Conservation (phyloP, 192 early-diverging fungal genomes). For the Rhizophlyctis rosea region DNA sequence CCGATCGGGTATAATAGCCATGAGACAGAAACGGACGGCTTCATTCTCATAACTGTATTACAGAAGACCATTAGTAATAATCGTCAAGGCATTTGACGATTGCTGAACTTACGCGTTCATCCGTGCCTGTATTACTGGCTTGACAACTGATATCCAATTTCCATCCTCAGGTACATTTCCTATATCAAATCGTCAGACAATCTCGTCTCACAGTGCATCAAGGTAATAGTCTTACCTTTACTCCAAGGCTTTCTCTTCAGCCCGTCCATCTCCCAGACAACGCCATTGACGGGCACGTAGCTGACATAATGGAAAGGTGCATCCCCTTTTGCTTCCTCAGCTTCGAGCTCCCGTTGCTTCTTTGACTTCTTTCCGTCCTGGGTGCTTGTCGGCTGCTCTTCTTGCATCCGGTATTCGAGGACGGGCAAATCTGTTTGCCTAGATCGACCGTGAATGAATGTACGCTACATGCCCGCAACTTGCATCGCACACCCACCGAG, state of each 20-base stretch:
- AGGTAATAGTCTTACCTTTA: too few relatives aligned
- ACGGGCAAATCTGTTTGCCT: conserved; percentile 19
- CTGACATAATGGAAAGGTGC: conserved; percentile 24
- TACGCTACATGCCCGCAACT: too few relatives aligned
- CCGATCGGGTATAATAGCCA: conserved; percentile 18
- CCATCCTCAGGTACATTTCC: neutral
- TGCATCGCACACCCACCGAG: too few relatives aligned
- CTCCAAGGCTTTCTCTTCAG: conserved; percentile 17
- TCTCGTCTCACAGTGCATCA: too few relatives aligned
- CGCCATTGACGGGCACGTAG: conserved; percentile 21
- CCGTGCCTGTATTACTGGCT: conserved; percentile 8
- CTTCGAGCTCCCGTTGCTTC: conserved; percentile 1
- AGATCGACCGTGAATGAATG: neutral
- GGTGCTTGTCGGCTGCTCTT: neutral
- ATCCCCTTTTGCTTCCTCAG: conserved; percentile 20
- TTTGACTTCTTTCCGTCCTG: conserved; percentile 2
- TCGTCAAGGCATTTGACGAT: neutral
- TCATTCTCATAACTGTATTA: conserved; percentile 19
- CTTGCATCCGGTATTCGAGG: conserved; percentile 17
- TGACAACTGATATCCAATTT: conserved; percentile 10
- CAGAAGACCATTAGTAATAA: neutral
- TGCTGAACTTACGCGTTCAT: conserved; percentile 8
- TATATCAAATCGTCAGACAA: too few relatives aligned
- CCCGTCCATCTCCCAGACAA: conserved; percentile 34
- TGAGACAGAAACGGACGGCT: conserved; percentile 23